Evolutionary conservation across 2,329 filamentous ascomycete genomes (phyloP).

Genomic region (Aspergillus tanneri): DNA sequence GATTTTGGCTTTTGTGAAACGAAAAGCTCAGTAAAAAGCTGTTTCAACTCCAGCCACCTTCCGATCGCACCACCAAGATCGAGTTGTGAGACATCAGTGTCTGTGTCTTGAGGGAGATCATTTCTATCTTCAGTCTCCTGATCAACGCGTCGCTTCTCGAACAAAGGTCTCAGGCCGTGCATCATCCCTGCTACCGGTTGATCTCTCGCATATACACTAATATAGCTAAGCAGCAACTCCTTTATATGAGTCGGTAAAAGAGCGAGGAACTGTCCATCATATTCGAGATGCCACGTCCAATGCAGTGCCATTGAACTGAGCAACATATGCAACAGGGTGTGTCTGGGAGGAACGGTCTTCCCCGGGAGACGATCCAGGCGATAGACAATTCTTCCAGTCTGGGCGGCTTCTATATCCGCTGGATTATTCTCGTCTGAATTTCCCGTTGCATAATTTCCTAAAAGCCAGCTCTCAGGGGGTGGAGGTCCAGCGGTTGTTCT

Average conservation of each 20-base stretch:
- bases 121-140: slow-evolving; percentile 21
- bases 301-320: slow-evolving; percentile 56
- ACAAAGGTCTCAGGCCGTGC: slow-evolving; percentile 52
- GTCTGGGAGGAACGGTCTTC: slow-evolving; percentile 33
- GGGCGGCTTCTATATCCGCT: slow-evolving; percentile 15
- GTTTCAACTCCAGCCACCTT: slow-evolving; percentile 48
- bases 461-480: slow-evolving; percentile 48
- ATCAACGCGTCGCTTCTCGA: slow-evolving; percentile 29
- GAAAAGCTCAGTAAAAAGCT: slow-evolving; percentile 48
- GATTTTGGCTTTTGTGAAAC: slow-evolving; percentile 18
- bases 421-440: slow-evolving; percentile 8
- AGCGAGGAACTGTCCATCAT: slow-evolving; percentile 56
- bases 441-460: slow-evolving; percentile 17
- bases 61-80: slow-evolving; percentile 56
- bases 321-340: slow-evolving; percentile 52
- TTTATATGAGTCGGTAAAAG: slow-evolving; percentile 54
- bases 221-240: slow-evolving; percentile 55
- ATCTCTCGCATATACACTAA: slow-evolving; percentile 51
- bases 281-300: slow-evolving; percentile 58
- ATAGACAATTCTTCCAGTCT: slow-evolving; percentile 26
- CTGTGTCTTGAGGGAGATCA: slow-evolving; percentile 19
- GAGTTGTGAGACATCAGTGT: slow-evolving; percentile 49
- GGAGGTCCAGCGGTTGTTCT: slow-evolving; percentile 47
- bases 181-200: slow-evolving; percentile 39
- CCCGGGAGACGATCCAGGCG: slow-evolving; percentile 44